phyloP scores from a whole-genome alignment of 371 early-diverging fungal genomes.

The Lichtheimia hyalospora region DNA sequence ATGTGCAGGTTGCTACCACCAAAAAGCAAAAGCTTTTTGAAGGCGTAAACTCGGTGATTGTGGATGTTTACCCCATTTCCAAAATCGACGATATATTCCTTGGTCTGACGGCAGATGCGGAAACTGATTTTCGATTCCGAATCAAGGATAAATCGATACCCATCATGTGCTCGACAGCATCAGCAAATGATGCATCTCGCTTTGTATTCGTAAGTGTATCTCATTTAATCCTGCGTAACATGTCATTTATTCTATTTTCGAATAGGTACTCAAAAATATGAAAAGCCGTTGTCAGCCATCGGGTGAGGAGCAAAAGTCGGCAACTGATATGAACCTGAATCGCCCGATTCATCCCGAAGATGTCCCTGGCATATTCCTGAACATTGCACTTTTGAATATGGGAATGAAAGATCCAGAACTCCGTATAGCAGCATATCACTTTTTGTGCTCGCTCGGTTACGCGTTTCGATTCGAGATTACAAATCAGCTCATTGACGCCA shows the following conservation, averaged over 20 bases:
- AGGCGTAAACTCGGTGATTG: constrained; percentile 66
- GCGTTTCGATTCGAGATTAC: constrained; percentile 82
- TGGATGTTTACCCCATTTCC: constrained; percentile 84
- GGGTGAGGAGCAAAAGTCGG: background rate
- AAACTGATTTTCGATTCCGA: constrained; percentile 73
- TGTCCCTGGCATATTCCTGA: constrained; percentile 87
- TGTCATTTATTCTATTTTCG: background rate
- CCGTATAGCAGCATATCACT: constrained; percentile 80
- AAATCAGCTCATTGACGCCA: constrained; percentile 76
- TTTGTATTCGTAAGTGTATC: constrained; percentile 4
- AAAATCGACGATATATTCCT: constrained; percentile 68
- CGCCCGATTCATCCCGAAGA: constrained; percentile 75
- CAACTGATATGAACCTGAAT: background rate
- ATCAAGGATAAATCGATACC: constrained; percentile 48
- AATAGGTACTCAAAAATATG: constrained; percentile 59
- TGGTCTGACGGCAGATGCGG: constrained; percentile 52
- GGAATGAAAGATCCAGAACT: constrained; percentile 78
- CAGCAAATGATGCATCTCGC: background rate
- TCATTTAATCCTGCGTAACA: background rate
- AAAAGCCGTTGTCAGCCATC: constrained; percentile 59
- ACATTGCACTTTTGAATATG: constrained; percentile 84
- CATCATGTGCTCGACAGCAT: constrained; percentile 1
- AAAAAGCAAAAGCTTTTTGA: constrained; percentile 62
- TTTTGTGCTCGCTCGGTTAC: constrained; percentile 73
- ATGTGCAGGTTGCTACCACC: constrained; percentile 71